Percentiles rank a stretch among this genome's conserved stretches.
Evolutionary conservation across 2,329 filamentous ascomycete genomes (phyloP).

Genomic region (Alternaria panax): DNA sequence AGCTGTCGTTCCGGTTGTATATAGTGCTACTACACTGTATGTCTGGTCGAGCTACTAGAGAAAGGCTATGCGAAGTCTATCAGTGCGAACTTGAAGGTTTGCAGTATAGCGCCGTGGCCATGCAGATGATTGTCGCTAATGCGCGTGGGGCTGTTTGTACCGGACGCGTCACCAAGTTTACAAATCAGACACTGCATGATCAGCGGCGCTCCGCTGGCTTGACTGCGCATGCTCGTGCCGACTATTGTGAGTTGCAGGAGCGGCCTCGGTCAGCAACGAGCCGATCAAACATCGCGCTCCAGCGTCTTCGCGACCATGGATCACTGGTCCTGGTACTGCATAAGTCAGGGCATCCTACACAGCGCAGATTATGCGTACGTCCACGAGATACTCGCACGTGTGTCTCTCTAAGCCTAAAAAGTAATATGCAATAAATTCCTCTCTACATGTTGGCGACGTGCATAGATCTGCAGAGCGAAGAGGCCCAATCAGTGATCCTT

Average conservation of each 20-base stretch:
- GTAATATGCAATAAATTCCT: constrained; percentile 54
- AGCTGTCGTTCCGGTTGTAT: no score
- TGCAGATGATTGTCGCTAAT: no score
- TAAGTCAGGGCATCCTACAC: constrained; percentile 54
- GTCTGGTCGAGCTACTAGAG: no score
- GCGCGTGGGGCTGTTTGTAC: no score
- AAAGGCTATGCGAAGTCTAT: no score
- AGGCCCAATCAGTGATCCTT: background rate
- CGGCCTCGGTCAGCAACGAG: constrained; percentile 28
- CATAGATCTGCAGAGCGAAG: constrained; percentile 31
- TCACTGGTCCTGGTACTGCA: constrained; percentile 62
- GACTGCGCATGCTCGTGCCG: background rate
- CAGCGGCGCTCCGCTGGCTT: no score
- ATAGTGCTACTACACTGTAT: no score
- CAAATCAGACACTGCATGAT: no score
- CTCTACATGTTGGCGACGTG: constrained; percentile 62
- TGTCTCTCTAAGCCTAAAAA: constrained; percentile 56
- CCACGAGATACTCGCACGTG: constrained; percentile 54
- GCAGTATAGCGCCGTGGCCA: no score
- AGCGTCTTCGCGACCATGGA: constrained; percentile 55
- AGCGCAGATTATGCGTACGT: constrained; percentile 45
- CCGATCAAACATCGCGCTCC: constrained; percentile 57
- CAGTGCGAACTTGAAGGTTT: no score
- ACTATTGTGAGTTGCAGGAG: constrained; percentile 35
- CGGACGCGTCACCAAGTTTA: no score